Percentiles rank a stretch among this genome's conserved stretches.
Conservation (phyloP, 768 basidiomycete genomes). For the Pisolithus sp. region DNA sequence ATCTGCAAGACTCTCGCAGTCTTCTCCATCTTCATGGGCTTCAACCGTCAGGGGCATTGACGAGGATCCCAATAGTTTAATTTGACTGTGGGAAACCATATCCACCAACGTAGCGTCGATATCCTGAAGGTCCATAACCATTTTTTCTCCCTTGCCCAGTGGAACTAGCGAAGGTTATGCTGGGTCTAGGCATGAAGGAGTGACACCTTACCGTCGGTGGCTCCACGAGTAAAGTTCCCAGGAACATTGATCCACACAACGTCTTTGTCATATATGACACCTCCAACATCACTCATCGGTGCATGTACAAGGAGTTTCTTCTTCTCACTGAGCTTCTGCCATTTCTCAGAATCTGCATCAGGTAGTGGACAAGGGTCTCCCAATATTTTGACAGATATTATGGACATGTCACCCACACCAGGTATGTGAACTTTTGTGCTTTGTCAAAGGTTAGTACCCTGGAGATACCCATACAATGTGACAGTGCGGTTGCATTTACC, state of each 20-base stretch:
- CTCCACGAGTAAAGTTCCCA: conserved; percentile 85
- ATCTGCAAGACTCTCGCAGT: conserved; percentile 32
- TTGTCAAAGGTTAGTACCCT: conserved; percentile 76
- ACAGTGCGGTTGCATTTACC: conserved; percentile 90
- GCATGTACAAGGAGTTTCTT: conserved; percentile 89
- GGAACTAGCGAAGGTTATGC: conserved; percentile 36
- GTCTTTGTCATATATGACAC: conserved; percentile 96
- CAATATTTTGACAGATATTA: conserved; percentile 66
- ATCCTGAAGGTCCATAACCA: conserved; percentile 97
- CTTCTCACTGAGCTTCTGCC: conserved; percentile 91
- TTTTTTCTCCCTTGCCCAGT: conserved; percentile 92
- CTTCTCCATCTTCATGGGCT: conserved; percentile 21
- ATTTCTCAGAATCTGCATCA: conserved; percentile 83
- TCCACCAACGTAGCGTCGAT: conserved; percentile 78
- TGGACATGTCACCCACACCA: conserved; percentile 87
- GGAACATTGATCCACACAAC: conserved; percentile 98
- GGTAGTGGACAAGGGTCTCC: conserved; percentile 97
- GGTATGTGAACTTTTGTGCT: conserved; percentile 88
- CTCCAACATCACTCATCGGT: conserved; percentile 98
- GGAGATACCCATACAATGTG: conserved; percentile 91
- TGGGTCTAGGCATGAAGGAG: background rate
- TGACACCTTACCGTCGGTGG: conserved; percentile 46
- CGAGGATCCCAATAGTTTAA: conserved; percentile 79
- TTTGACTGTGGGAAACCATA: conserved; percentile 70
- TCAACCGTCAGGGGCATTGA: conserved; percentile 55